A percentile compares a stretch with the other conserved stretches of the same genome.
Conservation (phyloP, 257 asterid species). For the Ophiorrhiza pumila region DNA sequence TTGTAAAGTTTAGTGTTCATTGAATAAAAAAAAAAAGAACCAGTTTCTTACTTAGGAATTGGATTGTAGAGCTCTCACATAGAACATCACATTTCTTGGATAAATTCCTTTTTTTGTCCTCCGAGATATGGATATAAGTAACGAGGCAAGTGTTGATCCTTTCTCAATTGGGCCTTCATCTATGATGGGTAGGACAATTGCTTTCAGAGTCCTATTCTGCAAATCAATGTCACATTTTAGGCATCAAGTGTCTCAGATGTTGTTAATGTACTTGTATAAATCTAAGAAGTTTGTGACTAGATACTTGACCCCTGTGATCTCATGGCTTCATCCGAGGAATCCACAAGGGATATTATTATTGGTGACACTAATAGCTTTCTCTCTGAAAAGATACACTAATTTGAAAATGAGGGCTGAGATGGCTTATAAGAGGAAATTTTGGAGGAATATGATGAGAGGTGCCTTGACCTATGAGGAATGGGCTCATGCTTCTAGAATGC, state of each 20-base stretch:
- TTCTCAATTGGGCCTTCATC: constrained; percentile 88
- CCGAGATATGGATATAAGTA: constrained; percentile 73
- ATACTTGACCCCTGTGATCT: constrained; percentile 53
- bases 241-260: constrained; percentile 38
- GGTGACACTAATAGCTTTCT: constrained; percentile 71
- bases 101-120: constrained; percentile 1
- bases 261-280: constrained; percentile 37
- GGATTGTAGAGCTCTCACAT: neutral
- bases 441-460: constrained; percentile 92
- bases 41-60: neutral
- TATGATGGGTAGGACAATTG: constrained; percentile 72
- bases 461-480: constrained; percentile 96
- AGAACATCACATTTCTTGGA: constrained; percentile 7
- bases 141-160: constrained; percentile 82
- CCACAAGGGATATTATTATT: constrained; percentile 85
- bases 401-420: constrained; percentile 77
- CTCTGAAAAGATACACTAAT: constrained; percentile 68
- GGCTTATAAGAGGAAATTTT: constrained; percentile 87
- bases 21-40: neutral
- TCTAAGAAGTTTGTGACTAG: constrained; percentile 32
- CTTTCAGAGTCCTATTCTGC: constrained; percentile 79
- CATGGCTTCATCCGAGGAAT: constrained; percentile 88
- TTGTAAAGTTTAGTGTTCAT: neutral
- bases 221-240: constrained; percentile 70
- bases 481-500: constrained; percentile 96